A percentile compares a stretch with the other conserved stretches of the same genome.
Conservation (phyloP, 331 rosid genomes). For the Cydonia oblonga region DNA sequence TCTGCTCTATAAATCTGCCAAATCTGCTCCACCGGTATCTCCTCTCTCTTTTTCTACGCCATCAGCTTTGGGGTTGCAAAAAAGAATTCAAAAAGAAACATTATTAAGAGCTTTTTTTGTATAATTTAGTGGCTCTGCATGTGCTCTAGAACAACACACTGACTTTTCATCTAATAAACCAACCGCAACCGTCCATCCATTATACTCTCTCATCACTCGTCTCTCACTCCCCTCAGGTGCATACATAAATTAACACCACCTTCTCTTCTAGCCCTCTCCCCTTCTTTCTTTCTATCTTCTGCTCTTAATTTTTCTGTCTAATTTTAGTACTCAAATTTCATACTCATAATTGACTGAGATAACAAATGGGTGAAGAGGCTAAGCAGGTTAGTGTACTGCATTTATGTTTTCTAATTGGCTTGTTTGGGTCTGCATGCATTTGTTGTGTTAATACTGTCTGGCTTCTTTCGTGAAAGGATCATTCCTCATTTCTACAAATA, state of each 20-base stretch:
- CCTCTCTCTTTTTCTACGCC: slow-evolving; percentile 20
- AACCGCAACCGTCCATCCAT: slow-evolving; percentile 31
- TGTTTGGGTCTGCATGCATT: not conserved
- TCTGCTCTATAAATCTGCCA: slow-evolving; percentile 43
- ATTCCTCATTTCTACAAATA: not conserved
- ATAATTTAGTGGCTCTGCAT: slow-evolving; percentile 49
- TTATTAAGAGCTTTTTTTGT: slow-evolving; percentile 22
- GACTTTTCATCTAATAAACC: slow-evolving; percentile 25
- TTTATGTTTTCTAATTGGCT: not conserved
- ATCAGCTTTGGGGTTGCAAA: slow-evolving; percentile 26
- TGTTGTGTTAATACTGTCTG: not conserved
- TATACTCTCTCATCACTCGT: slow-evolving; percentile 4
- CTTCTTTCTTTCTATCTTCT: not conserved
- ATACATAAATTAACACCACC: slow-evolving; percentile 25
- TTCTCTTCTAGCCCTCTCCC: slow-evolving; percentile 5
- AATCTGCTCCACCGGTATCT: slow-evolving; percentile 25
- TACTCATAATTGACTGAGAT: slow-evolving; percentile 2
- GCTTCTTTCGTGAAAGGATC: not conserved
- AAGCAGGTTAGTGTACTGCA: slow-evolving; percentile 35
- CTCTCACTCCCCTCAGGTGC: slow-evolving; percentile 1
- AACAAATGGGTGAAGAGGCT: slow-evolving; percentile 62
- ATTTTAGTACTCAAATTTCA: slow-evolving; percentile 6
- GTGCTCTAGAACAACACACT: slow-evolving; percentile 50
- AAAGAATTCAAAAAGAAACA: slow-evolving; percentile 27
- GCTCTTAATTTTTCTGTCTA: not conserved